A percentile compares a stretch with the other conserved stretches of the same genome.
These are phyloP conservation scores for Hymenoscyphus scutula DNA, from an alignment of 2,329 filamentous ascomycete genomes.

Conservation along the genomic window DNA sequence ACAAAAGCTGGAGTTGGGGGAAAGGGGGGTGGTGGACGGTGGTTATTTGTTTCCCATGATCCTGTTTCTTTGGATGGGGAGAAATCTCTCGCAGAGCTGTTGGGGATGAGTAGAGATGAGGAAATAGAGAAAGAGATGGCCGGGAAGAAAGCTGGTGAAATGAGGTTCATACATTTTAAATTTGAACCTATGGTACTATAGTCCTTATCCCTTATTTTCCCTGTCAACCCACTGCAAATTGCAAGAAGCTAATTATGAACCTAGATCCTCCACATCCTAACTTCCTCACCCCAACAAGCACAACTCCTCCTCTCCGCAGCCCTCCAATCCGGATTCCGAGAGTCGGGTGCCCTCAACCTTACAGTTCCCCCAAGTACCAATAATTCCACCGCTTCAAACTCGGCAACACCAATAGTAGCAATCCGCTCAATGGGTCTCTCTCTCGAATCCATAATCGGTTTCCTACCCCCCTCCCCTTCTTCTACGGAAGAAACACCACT, in stretches of 20 bases:
- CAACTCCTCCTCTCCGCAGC: conserved; percentile 74
- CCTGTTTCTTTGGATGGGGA: conserved; percentile 46
- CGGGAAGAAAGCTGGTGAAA: background rate
- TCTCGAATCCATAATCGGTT: conserved; percentile 78
- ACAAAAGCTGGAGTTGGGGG: conserved; percentile 65
- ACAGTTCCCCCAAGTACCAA: conserved; percentile 28
- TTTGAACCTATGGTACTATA: conserved; percentile 86
- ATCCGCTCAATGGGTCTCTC: conserved; percentile 79
- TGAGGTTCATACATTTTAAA: conserved; percentile 75
- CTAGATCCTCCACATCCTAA: conserved; percentile 85
- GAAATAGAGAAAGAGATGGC: background rate
- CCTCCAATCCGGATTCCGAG: conserved; percentile 79
- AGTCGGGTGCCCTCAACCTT: conserved; percentile 79
- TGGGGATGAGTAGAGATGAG: conserved; percentile 42
- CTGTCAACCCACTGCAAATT: no score
- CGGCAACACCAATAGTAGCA: conserved; percentile 70
- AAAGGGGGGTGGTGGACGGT: conserved; percentile 79
- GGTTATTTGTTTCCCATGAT: conserved; percentile 87
- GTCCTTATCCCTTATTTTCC: background rate
- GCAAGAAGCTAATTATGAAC: conserved; percentile 2
- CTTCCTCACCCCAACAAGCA: conserved; percentile 71
- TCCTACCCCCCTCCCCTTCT: conserved; percentile 33
- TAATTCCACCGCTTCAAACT: conserved; percentile 25
- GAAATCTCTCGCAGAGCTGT: conserved; percentile 29
- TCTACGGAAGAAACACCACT: conserved; percentile 39